A percentile compares a stretch with the other conserved stretches of the same genome.
These are phyloP conservation scores for Nissolia schottii DNA, from an alignment of 306 rosid species.

Conservation along the genomic window DNA sequence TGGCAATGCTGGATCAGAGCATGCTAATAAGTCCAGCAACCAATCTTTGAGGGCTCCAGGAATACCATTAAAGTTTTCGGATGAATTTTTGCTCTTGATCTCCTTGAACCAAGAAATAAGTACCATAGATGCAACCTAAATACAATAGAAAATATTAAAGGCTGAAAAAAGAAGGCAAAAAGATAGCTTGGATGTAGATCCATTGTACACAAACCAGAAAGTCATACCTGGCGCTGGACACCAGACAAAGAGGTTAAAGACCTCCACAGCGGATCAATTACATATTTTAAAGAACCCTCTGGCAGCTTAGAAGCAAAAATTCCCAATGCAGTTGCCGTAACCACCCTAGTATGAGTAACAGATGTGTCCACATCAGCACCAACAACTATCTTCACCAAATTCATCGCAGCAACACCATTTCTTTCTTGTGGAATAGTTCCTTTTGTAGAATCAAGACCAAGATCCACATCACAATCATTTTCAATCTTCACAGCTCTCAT, in stretches of 20 bases:
- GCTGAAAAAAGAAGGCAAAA: not conserved
- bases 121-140: conserved; percentile 86
- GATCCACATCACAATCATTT: conserved; percentile 55
- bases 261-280: conserved; percentile 67
- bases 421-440: conserved; percentile 55
- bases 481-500: conserved; percentile 87
- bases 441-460: conserved; percentile 50
- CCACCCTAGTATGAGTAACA: conserved; percentile 84
- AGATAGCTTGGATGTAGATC: not conserved
- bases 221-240: conserved; percentile 82
- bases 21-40: conserved; percentile 81
- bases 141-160: conserved; percentile 8
- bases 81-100: conserved; percentile 29
- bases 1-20: conserved; percentile 83
- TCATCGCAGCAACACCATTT: conserved; percentile 63
- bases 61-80: conserved; percentile 31
- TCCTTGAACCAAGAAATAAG: conserved; percentile 94
- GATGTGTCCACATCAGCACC: conserved; percentile 85
- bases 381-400: conserved; percentile 69
- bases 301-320: conserved; percentile 69
- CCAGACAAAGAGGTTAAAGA: conserved; percentile 77
- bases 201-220: conserved; percentile 3
- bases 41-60: conserved; percentile 53
- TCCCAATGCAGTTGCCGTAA: conserved; percentile 87
- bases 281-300: conserved; percentile 50